Evolutionary conservation across 2,329 filamentous ascomycete genomes (phyloP), one percentile per base, ranked within the genome.

Genomic region (Trichoderma pleuroti): DNA sequence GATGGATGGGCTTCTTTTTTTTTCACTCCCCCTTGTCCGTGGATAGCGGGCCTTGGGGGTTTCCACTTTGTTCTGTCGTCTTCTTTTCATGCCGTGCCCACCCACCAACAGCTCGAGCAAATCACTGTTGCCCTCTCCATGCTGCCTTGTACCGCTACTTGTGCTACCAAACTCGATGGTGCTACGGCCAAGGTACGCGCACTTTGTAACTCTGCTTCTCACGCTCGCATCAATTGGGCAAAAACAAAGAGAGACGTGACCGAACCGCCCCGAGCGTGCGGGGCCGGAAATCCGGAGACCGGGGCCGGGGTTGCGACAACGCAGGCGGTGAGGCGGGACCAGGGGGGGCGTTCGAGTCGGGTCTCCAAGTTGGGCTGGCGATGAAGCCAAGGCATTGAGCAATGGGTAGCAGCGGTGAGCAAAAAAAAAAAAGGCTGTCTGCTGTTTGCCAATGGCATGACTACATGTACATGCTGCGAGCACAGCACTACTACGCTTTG

Each of bases 241-340:
- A 52, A 52, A 52, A 24, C 26, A 28, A 49, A 21, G 42, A 49
- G 46, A 28, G 21, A 49, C 65, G 54, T 18, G 69, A 62, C 69
- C 69, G 69, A 66, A 59, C 69, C 56, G 21, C 28, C 65, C 70
- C 70, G 70, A 65, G 56, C 49, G 14, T 70, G 67, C 68, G 70
- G 70, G 70, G 67, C 70, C 70, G 70, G 70, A 32, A 72, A 42
- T 30, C 70, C 70, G 70, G 70, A 70, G 70, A 70, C 70, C 70
- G 70, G 70, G 67, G 70, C 70, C 70, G 70, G 42, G 64, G 69
- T 42, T 36, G 62, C 42, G 39, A 62, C 34, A 30, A n/a, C 68
- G 36, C 70, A 68, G 70, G 70, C 63, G 70, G 70, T 68, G 70
- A 71, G 59, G 62, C 46, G 56, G 46, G 39, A 66, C 56, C 46